Percentiles rank a stretch among this genome's conserved stretches.
Evolutionary conservation across 2,329 filamentous ascomycete genomes (phyloP).

Genomic region (Domatiomyces globalis): DNA sequence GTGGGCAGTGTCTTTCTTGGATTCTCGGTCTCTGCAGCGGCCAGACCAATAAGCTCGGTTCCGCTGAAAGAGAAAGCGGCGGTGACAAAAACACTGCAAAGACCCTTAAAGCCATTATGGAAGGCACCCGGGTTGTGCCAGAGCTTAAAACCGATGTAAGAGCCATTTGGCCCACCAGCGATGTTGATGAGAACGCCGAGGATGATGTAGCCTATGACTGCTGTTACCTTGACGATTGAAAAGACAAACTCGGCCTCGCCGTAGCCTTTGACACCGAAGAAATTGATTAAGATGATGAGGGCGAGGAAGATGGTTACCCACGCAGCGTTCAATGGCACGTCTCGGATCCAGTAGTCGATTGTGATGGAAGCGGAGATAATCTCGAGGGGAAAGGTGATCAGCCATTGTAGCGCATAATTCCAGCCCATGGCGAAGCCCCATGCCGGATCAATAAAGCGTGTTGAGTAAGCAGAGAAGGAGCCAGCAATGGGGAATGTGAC

Average conservation of each 20-base stretch:
- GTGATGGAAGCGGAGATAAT: constrained; percentile 70
- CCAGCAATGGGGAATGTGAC: constrained; percentile 83
- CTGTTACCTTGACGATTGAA: constrained; percentile 64
- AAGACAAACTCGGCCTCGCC: constrained; percentile 75
- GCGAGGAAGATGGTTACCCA: constrained; percentile 59
- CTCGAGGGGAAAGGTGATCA: constrained; percentile 66
- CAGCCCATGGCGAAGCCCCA: constrained; percentile 33
- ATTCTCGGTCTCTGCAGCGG: constrained; percentile 39
- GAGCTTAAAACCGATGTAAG: constrained; percentile 66
- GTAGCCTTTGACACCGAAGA: constrained; percentile 71
- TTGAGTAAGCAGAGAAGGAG: constrained; percentile 84
- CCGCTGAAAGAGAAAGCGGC: constrained; percentile 45
- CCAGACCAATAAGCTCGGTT: constrained; percentile 40
- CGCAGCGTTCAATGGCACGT: constrained; percentile 24
- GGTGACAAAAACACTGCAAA: constrained; percentile 43
- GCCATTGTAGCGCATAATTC: constrained; percentile 68
- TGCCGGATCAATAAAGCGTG: constrained; percentile 66
- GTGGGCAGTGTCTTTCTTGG: constrained; percentile 37
- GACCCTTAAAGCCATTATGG: constrained; percentile 35
- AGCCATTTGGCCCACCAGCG: constrained; percentile 57
- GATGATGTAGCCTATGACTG: constrained; percentile 72
- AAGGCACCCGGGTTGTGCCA: constrained; percentile 46
- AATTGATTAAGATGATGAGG: constrained; percentile 59
- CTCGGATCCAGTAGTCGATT: constrained; percentile 53
- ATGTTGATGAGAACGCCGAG: constrained; percentile 54